Base-by-base conservation (phyloP, 225 moss, liverwort and hornwort species). In the Takakia lepidozioides region DNA sequence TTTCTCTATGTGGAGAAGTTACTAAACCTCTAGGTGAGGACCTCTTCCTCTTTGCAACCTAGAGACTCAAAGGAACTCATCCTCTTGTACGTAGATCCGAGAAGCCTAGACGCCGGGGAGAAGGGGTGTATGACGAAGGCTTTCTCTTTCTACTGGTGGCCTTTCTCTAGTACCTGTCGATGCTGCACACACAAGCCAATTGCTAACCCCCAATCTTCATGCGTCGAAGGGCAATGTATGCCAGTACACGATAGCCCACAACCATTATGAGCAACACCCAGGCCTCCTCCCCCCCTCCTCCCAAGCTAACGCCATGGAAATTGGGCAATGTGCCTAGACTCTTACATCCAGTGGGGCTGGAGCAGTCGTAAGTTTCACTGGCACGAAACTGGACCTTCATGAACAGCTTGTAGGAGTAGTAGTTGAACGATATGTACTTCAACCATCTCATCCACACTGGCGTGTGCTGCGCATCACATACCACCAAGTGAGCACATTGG, bases 391-490 rank as follows among this genome's bases (percentile, higher is more conserved):
- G 85, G 1, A 69, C 18, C 28, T 66, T 68, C 0, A 73, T 52
- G 1, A 70, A 29, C 1, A 93, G 37, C 0, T 71, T 76, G 59
- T 20, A 93, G 19, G 58, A 62, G 59, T 73, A 83, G 46, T 78
- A 85, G 55, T 74, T 64, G 61, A 83, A 81, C 0, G 88, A 78
- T 0, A 83, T 0, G 29, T 83, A 93, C 54, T 85, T 88, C 10
- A 93, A 19, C 92, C 88, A 92, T 0, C 23, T 63, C 60, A 92
- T 85, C 81, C 82, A 92, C n/a, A 64, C 67, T 0, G 92, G 92
- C 20, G 76, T 88, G 19, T 57, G 0, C 51, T 72, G 62, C 7
- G 70, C 7, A 32, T 6, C 32, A 7, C 7, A 32, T 32, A 32
- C 7, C 11, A 6, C 1, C 32, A 32, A 32, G 32, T 6, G 8